Evolutionary conservation across 352 stramenopile species (phyloP), one percentile per base, ranked within the genome.

Genomic region (Blastocystis sp.): DNA sequence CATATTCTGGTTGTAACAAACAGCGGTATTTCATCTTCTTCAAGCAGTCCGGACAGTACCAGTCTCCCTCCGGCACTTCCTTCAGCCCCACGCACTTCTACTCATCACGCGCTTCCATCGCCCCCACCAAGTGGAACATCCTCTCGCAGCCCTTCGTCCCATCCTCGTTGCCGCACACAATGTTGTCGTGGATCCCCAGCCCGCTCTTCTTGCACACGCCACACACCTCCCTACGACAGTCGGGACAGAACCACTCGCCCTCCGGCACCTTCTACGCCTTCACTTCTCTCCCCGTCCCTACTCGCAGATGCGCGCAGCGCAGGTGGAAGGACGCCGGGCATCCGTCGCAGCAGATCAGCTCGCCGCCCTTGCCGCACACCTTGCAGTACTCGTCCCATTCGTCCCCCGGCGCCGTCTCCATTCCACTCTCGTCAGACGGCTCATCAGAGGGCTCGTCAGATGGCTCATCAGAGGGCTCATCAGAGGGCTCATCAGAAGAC

Each of bases 101-200:
- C 2, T 66, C 7, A 76, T 74, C 11, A 88, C 43, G 60, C 34
- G 19, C 2, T 61, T n/a, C 17, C 7, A 9, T 11, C 21, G 19
- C 3, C 63, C 87, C 40, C 91, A 96, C 93, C 91, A 96, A 90
- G 52, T 96, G 93, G 90, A 96, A 96, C 24, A 96, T 92, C 40
- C 91, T 91, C 71, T 95, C 93, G 52, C 93, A 96, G 82, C 93
- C 93, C 87, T 93, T 93, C 1, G 92, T 93, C 34, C 93, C 93
- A 61, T 95, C 93, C 88, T 96, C 93, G 2, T 93, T 94, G 24
- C 93, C 93, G 77, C 93, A 96, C 69, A 96, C 95, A 28, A 96
- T 93, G 60, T 96, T 93, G 69, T 93, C 93, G 76, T 96, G 92
- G n/a, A 96, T 90, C 1, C 93, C 92, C 76, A 96, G 94, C 61